Evolutionary conservation across 805 yeast genomes (phyloP).

Genomic region (Ogataea methanolica): DNA sequence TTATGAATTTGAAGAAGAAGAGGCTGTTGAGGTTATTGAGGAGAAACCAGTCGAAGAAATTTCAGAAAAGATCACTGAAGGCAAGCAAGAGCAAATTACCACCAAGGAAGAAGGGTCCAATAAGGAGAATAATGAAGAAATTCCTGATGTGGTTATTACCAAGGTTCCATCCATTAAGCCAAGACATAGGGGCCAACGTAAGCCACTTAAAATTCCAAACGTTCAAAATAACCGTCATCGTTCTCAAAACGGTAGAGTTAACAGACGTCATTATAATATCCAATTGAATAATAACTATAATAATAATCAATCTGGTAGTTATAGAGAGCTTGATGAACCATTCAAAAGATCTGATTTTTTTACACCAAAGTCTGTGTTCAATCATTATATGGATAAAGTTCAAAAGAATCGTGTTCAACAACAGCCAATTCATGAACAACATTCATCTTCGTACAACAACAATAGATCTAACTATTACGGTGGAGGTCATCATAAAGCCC

Average conservation of each 20-base stretch:
- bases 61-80: slow-evolving; percentile 7
- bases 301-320: slow-evolving; percentile 16
- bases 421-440: slow-evolving; percentile 4
- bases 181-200: slow-evolving; percentile 22
- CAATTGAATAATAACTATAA: slow-evolving; percentile 1
- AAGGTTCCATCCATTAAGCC: slow-evolving; percentile 4
- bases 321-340: slow-evolving; percentile 16
- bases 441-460: not conserved
- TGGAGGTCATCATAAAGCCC: slow-evolving; percentile 20
- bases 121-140: slow-evolving; percentile 10
- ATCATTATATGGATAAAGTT: slow-evolving; percentile 66
- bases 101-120: no score
- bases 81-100: no score
- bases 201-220: slow-evolving; percentile 27
- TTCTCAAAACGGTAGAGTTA: slow-evolving; percentile 19
- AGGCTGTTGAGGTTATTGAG: slow-evolving; percentile 11
- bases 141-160: slow-evolving; percentile 3
- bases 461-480: slow-evolving; percentile 15
- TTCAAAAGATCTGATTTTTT: slow-evolving; percentile 65
- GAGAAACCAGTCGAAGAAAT: slow-evolving; percentile 16
- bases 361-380: slow-evolving; percentile 72
- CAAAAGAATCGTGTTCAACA: slow-evolving; percentile 33
- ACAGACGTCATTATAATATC: slow-evolving; percentile 8
- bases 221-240: slow-evolving; percentile 13
- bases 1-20: slow-evolving; percentile 50